Evolutionary conservation across 148 eudicot genomes (phyloP).

Genomic region (Drosera capensis): DNA sequence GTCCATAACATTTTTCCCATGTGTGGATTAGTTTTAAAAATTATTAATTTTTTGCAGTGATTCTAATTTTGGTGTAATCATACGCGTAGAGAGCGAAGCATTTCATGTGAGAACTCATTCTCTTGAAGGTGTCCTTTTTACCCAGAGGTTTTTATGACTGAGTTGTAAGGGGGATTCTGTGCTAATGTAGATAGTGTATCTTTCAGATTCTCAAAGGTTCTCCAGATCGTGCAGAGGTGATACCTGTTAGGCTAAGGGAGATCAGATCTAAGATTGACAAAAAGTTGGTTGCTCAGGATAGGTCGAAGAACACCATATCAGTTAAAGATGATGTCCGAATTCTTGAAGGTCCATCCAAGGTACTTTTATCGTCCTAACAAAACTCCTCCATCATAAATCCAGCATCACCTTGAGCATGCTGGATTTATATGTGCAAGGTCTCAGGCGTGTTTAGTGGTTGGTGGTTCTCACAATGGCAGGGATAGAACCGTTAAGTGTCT

Average conservation of each 20-base stretch:
- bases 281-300: constrained; percentile 48
- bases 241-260: constrained; percentile 75
- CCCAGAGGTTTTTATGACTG: neutral
- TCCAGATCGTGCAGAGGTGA: constrained; percentile 86
- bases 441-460: constrained; percentile 66
- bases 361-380: constrained; percentile 9
- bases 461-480: constrained; percentile 66
- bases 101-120: constrained; percentile 55
- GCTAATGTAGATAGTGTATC: neutral
- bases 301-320: constrained; percentile 49
- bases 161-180: neutral
- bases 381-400: constrained; percentile 4
- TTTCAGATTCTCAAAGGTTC: constrained; percentile 83
- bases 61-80: constrained; percentile 81
- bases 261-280: constrained; percentile 75
- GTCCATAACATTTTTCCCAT: constrained; percentile 3
- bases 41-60: constrained; percentile 43
- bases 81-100: constrained; percentile 97
- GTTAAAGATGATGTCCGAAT: constrained; percentile 76
- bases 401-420: constrained; percentile 97
- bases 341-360: constrained; percentile 80
- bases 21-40: neutral
- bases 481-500: constrained; percentile 40
- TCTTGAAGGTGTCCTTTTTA: neutral
- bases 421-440: constrained; percentile 93